Percentiles rank a stretch among this genome's conserved stretches.
These are phyloP conservation scores for Uronychia setigera DNA, from an alignment of 73 alveolate species.

Conservation along the genomic window DNA sequence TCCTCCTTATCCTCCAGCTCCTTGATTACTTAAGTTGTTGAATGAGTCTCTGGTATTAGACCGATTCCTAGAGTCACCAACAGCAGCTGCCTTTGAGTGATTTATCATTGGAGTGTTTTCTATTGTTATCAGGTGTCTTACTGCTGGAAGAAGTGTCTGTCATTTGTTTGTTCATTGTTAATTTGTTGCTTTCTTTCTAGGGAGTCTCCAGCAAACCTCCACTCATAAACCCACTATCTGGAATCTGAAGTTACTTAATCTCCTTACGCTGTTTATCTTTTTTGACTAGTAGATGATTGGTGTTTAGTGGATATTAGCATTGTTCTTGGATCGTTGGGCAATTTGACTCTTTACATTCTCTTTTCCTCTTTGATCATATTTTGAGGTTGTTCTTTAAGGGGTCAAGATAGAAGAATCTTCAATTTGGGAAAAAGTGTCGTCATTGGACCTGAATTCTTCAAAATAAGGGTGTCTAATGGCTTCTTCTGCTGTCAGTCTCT, in stretches of 20 bases:
- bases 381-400: not conserved
- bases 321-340: not conserved
- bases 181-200: not conserved
- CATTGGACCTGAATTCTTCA: slow-evolving; percentile 72
- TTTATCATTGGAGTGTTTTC: not conserved
- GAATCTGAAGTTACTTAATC: not conserved
- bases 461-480: slow-evolving; percentile 86
- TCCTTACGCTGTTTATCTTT: not conserved
- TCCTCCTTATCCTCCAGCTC: too few relatives aligned
- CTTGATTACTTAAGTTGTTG: not conserved
- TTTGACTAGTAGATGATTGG: not conserved
- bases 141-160: too few relatives aligned
- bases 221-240: not conserved
- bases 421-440: slow-evolving; percentile 4
- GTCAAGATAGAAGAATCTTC: not conserved
- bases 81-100: not conserved
- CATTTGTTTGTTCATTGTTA: not conserved
- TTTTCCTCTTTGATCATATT: not conserved
- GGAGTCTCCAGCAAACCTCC: slow-evolving; percentile 2
- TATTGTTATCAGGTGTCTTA: not conserved
- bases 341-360: not conserved
- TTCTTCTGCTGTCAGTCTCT: slow-evolving; percentile 85
- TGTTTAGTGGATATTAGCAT: not conserved
- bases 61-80: not conserved
- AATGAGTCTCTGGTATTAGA: not conserved